A percentile compares a stretch with the other conserved stretches of the same genome.
Conservation (phyloP, 1,139 yeast genomes). For the Keqinozyma sinolaborantium region DNA sequence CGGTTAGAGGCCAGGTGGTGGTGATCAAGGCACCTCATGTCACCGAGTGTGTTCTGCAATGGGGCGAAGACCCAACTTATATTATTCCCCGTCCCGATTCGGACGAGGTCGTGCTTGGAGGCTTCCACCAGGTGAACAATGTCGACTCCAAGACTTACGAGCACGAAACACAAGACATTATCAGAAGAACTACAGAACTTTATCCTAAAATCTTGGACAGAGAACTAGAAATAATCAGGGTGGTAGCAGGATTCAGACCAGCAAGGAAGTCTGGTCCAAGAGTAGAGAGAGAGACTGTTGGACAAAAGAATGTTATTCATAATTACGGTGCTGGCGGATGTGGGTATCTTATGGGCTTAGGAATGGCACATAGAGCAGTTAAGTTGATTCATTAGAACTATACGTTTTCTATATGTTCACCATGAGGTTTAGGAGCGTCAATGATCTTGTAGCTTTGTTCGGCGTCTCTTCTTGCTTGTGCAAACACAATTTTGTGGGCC, state of each 20-base stretch:
- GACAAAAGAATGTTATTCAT: slow-evolving; percentile 34
- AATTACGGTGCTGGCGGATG: slow-evolving; percentile 48
- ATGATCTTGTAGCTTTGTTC: slow-evolving; percentile 6
- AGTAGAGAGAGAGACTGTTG: slow-evolving; percentile 46
- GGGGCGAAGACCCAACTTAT: slow-evolving; percentile 59
- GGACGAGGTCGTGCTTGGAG: slow-evolving; percentile 59
- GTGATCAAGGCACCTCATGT: slow-evolving; percentile 52
- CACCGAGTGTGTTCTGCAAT: slow-evolving; percentile 41
- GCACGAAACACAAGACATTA: slow-evolving; percentile 50
- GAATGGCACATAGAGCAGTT: slow-evolving; percentile 34
- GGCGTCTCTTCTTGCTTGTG: slow-evolving; percentile 17
- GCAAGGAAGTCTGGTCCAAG: slow-evolving; percentile 66
- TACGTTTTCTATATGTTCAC: neutral
- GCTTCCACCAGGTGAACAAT: slow-evolving; percentile 50
- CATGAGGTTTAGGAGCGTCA: slow-evolving; percentile 5
- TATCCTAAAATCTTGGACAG: slow-evolving; percentile 46
- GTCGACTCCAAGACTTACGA: slow-evolving; percentile 51
- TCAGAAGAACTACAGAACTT: slow-evolving; percentile 47
- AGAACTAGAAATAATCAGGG: slow-evolving; percentile 48
- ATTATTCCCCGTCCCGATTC: slow-evolving; percentile 67
- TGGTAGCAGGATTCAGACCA: slow-evolving; percentile 69
- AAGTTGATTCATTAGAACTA: slow-evolving; percentile 12
- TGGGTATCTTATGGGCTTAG: slow-evolving; percentile 47
- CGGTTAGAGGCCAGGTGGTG: slow-evolving; percentile 64
- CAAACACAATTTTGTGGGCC: slow-evolving; percentile 25